Conservation (phyloP, 1,139 yeast species). For the Yamadazyma epiphylla region DNA sequence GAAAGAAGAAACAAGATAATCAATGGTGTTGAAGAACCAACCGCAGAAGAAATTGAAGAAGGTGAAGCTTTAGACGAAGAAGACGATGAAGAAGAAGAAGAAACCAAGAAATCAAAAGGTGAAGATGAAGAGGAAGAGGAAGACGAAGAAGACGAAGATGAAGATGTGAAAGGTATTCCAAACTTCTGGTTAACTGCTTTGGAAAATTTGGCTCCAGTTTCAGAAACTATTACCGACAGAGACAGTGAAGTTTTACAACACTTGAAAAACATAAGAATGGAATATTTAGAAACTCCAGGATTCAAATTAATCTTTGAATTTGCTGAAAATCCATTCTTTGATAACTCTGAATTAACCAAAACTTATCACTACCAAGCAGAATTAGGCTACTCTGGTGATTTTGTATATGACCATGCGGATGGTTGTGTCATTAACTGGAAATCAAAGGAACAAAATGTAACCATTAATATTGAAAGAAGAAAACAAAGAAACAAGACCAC, state of each 20-base stretch:
- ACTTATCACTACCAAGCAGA: conserved; percentile 94
- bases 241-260: conserved; percentile 79
- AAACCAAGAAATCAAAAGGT: conserved; percentile 31
- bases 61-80: conserved; percentile 68
- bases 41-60: conserved; percentile 67
- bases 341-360: conserved; percentile 69
- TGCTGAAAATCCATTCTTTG: conserved; percentile 67
- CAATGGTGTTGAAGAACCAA: conserved; percentile 72
- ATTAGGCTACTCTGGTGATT: conserved; percentile 92
- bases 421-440: conserved; percentile 87
- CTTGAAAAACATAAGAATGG: conserved; percentile 71
- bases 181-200: conserved; percentile 96
- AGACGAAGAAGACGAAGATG: conserved; percentile 43
- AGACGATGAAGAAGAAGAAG: conserved; percentile 37
- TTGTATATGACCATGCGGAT: conserved; percentile 94
- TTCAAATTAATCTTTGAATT: conserved; percentile 84
- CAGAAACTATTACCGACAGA: conserved; percentile 85
- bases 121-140: conserved; percentile 28
- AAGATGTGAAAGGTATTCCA: conserved; percentile 70
- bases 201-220: conserved; percentile 77
- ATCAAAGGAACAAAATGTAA: conserved; percentile 75
- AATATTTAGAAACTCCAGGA: conserved; percentile 86
- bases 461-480: conserved; percentile 86
- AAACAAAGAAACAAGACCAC: conserved; percentile 98
- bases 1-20: conserved; percentile 71